Evolutionary conservation across 2,329 filamentous ascomycete genomes (phyloP), one percentile per base, ranked within the genome.

Genomic region (Fusarium sp.): DNA sequence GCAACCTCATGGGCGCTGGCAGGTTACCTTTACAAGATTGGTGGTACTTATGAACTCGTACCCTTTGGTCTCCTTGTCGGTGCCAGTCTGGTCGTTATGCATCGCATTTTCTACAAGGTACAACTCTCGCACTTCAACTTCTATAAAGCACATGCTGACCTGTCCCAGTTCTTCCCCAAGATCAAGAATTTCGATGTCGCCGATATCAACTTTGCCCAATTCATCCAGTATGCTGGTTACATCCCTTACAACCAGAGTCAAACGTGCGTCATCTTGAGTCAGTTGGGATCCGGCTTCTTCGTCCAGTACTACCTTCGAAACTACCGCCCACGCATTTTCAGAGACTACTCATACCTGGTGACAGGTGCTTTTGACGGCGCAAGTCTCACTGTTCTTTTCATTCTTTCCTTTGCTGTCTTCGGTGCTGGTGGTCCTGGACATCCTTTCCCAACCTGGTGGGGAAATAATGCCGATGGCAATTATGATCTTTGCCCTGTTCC

Each of bases 371-470:
- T 84, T 18, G 86, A 88, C 62, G 86, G 86, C 12, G 86, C 82
- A 10, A 82, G 80, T 62, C 78, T 86, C 6, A 76, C 79, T 2
- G 83, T 81, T 0, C 77, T 87, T 4, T 87, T 87, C 55, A 83
- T 87, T 43, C 76, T 88, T 15, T 87, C 85, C 0, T 88, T 88
- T 75, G 85, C 86, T 2, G 86, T 88, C 0, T 87, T 87, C 57
- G 86, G 86, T 1, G 85, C 84, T 5, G 84, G 84, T 30, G 83
- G 83, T 0, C 62, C 68, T 2, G 74, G 82, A 0, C 73, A 78
- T 12, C 80, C 83, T 0, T 87, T 88, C 70, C 85, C 85, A 1
- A 75, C 71, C 3, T 88, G 86, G 86, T 87, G 85, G 85, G 86
- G 86, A 0, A 88, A 87, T 54, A 86, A 86, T 30, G 76, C 67